These are phyloP conservation scores for Plantago major DNA, from an alignment of 257 asterid genomes.

Conservation along the genomic window DNA sequence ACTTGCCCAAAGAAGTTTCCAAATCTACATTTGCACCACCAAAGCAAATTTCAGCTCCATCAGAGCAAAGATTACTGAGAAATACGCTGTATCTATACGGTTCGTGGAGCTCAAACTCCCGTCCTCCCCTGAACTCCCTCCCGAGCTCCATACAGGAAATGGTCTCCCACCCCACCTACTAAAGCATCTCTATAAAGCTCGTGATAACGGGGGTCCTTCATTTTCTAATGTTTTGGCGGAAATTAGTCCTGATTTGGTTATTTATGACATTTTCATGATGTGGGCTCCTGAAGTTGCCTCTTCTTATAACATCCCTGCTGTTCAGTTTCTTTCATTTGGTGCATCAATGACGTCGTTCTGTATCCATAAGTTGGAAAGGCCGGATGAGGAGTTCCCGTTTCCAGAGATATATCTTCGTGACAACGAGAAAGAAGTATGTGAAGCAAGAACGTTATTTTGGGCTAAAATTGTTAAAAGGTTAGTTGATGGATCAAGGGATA, in stretches of 20 bases:
- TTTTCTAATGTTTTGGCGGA: slow-evolving; percentile 25
- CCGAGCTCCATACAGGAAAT: slow-evolving; percentile 34
- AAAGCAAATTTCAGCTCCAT: slow-evolving; percentile 24
- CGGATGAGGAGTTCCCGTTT: slow-evolving; percentile 28
- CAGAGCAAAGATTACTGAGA: slow-evolving; percentile 23
- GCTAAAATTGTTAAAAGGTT: slow-evolving; percentile 19
- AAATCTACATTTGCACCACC: slow-evolving; percentile 29
- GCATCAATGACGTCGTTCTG: slow-evolving; percentile 26
- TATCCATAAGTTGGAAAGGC: slow-evolving; percentile 4
- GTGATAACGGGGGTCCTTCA: slow-evolving; percentile 21
- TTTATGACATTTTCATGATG: slow-evolving; percentile 35
- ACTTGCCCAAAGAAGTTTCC: slow-evolving; percentile 30
- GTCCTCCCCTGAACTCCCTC: slow-evolving; percentile 21
- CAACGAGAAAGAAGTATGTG: slow-evolving; percentile 1
- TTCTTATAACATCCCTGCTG: slow-evolving; percentile 29
- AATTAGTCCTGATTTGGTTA: slow-evolving; percentile 34
- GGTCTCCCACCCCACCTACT: slow-evolving; percentile 40
- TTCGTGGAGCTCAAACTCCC: slow-evolving; percentile 33
- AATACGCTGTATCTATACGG: slow-evolving; percentile 25
- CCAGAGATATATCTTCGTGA: slow-evolving; percentile 11
- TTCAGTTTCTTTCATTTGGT: slow-evolving; percentile 25
- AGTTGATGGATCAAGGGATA: slow-evolving; percentile 19
- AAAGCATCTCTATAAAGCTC: slow-evolving; percentile 26
- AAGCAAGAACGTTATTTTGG: slow-evolving; percentile 9
- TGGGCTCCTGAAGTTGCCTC: slow-evolving; percentile 35